Percentiles rank a stretch among this genome's conserved stretches.
Evolutionary conservation across 345 rosid genomes (phyloP).

Genomic region (Microcos paniculata): DNA sequence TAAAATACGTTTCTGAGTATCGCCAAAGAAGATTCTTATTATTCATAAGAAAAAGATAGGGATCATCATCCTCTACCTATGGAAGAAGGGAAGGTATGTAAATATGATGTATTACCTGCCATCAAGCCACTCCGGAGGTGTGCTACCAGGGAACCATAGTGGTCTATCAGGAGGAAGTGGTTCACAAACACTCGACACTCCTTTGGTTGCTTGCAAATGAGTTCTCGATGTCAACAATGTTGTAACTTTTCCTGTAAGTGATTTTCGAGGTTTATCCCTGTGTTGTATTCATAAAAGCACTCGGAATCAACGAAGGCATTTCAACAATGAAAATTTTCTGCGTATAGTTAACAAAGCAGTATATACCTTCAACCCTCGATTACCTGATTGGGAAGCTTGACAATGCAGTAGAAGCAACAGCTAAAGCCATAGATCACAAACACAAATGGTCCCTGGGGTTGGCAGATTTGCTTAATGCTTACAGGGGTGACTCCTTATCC

Average conservation of each 20-base stretch:
- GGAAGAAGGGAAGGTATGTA: too few species aligned
- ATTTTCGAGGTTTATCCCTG: not conserved
- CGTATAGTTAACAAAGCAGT: not conserved
- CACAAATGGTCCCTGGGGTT: not conserved
- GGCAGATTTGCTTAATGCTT: not conserved
- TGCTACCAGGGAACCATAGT: conserved; percentile 88
- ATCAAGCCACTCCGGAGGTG: conserved; percentile 90
- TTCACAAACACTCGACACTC: conserved; percentile 76
- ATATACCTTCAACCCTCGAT: not conserved
- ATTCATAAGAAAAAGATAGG: not conserved
- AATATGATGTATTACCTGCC: conserved; percentile 83
- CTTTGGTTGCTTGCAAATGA: conserved; percentile 61
- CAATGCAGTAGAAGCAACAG: conserved; percentile 1
- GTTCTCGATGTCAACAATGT: not conserved
- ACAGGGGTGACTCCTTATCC: conserved; percentile 5
- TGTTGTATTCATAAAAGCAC: not conserved
- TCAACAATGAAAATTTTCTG: not conserved
- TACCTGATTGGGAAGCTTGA: not conserved
- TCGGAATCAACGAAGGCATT: not conserved
- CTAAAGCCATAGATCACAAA: not conserved
- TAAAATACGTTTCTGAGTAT: not conserved
- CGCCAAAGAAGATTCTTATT: not conserved
- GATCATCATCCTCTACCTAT: too few species aligned
- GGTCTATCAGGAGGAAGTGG: conserved; percentile 98
- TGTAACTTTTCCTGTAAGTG: not conserved